Evolutionary conservation across 176 grass and related monocot species (phyloP).

Genomic region (Carex myosuroides): DNA sequence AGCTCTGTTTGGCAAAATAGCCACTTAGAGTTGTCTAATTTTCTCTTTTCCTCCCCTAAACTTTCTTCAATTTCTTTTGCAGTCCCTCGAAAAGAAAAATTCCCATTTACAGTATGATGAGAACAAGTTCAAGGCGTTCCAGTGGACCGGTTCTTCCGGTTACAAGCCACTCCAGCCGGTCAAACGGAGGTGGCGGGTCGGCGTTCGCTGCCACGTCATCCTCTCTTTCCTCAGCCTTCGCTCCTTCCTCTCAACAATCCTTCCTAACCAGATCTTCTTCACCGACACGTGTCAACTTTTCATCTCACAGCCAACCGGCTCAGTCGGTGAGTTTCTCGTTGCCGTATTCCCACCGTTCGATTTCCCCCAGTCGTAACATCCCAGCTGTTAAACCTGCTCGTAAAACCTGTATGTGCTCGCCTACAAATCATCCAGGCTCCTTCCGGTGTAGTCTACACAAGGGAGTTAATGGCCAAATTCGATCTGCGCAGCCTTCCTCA

Average conservation of each 20-base stretch:
- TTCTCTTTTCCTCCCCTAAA: neutral
- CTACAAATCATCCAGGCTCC: slow-evolving; percentile 25
- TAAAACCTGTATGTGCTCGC: slow-evolving; percentile 19
- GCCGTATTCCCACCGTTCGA: neutral
- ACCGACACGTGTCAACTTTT: slow-evolving; percentile 22
- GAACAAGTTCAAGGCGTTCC: neutral
- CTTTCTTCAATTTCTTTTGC: neutral
- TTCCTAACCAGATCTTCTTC: slow-evolving; percentile 18
- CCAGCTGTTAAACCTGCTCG: neutral
- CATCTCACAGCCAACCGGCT: neutral
- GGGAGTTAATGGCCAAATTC: neutral
- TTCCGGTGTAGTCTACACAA: slow-evolving; percentile 28
- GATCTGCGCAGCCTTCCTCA: neutral
- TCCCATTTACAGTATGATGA: neutral
- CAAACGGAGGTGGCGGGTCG: neutral
- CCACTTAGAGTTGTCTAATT: neutral
- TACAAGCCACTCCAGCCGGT: neutral
- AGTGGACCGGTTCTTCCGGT: slow-evolving; percentile 14
- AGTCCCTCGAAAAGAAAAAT: neutral
- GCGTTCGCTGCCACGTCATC: slow-evolving; percentile 9
- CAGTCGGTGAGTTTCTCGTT: neutral
- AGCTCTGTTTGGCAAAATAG: slow-evolving; percentile 34
- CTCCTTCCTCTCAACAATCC: neutral
- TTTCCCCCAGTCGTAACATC: neutral
- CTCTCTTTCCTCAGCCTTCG: neutral